Evolutionary conservation across 208 protist species (phyloP).

Genomic region (Acanthamoeba lenticulata): DNA sequence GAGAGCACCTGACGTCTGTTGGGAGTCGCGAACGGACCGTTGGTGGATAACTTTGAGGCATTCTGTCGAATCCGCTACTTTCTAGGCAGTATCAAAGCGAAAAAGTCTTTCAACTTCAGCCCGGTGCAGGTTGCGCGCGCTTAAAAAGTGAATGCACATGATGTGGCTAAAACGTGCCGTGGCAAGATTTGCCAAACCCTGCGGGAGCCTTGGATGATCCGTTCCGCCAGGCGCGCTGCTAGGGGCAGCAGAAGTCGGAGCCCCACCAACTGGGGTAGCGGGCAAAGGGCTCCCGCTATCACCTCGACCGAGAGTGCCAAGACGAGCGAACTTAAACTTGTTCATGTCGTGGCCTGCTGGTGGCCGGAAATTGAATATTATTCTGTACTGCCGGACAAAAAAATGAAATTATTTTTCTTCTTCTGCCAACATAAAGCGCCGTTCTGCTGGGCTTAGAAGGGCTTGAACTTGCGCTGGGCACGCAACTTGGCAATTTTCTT

Average conservation of each 20-base stretch:
- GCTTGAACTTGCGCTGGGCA: conserved; percentile 44
- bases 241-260: no score
- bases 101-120: not conserved
- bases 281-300: not conserved
- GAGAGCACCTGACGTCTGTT: not conserved
- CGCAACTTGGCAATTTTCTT: conserved; percentile 55
- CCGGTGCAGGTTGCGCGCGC: not conserved
- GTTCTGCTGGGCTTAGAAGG: not conserved
- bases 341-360: not conserved
- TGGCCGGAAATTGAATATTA: no score
- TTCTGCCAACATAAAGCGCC: not conserved
- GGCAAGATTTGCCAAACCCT: not conserved
- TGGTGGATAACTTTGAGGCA: conserved; percentile 48
- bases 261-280: not conserved
- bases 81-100: not conserved
- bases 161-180: not conserved
- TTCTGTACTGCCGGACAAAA: no score
- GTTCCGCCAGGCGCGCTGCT: not conserved
- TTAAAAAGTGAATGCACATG: not conserved
- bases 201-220: not conserved
- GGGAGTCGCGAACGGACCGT: not conserved
- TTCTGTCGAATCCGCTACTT: conserved; percentile 11
- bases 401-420: no score
- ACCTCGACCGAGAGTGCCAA: not conserved
- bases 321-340: conserved; percentile 7